Conservation (phyloP, 176 grass and related monocot genomes). For the Tillandsia fasciculata region DNA sequence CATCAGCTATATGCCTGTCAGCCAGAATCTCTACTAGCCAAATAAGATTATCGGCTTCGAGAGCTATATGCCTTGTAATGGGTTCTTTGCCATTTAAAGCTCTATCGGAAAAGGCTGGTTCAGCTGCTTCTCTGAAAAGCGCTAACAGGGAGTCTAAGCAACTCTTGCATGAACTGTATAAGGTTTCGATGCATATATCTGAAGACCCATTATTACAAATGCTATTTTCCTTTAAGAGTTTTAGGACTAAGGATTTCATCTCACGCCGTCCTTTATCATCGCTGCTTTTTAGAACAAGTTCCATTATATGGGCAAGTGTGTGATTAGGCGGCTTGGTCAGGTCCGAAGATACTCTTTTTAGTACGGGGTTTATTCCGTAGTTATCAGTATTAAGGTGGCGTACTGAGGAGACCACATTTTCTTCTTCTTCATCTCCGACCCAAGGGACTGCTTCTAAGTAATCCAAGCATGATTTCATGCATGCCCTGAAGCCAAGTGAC, state of each 20-base stretch:
- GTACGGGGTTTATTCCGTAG: slow-evolving; percentile 39
- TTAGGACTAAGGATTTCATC: slow-evolving; percentile 72
- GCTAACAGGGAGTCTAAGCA: slow-evolving; percentile 52
- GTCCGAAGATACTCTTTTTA: slow-evolving; percentile 63
- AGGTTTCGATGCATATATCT: slow-evolving; percentile 38
- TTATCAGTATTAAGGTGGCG: slow-evolving; percentile 41
- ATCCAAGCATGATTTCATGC: slow-evolving; percentile 63
- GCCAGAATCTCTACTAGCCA: slow-evolving; percentile 74
- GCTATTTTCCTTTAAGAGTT: slow-evolving; percentile 73
- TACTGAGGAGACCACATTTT: slow-evolving; percentile 55
- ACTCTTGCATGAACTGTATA: slow-evolving; percentile 42
- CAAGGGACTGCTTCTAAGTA: slow-evolving; percentile 75
- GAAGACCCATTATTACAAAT: slow-evolving; percentile 27
- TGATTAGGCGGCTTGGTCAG: slow-evolving; percentile 33
- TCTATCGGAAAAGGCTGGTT: slow-evolving; percentile 25
- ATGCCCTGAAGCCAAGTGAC: slow-evolving; percentile 50
- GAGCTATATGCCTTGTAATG: slow-evolving; percentile 36
- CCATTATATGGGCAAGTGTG: slow-evolving; percentile 52
- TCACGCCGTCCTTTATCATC: slow-evolving; percentile 60
- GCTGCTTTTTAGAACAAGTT: slow-evolving; percentile 62
- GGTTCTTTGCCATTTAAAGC: slow-evolving; percentile 37
- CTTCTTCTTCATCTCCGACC: slow-evolving; percentile 75
- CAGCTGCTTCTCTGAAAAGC: slow-evolving; percentile 38
- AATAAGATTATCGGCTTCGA: slow-evolving; percentile 63
- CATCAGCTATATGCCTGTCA: slow-evolving; percentile 39